Conservation (phyloP, 768 basidiomycete species). For the Termitomyces sp. region DNA sequence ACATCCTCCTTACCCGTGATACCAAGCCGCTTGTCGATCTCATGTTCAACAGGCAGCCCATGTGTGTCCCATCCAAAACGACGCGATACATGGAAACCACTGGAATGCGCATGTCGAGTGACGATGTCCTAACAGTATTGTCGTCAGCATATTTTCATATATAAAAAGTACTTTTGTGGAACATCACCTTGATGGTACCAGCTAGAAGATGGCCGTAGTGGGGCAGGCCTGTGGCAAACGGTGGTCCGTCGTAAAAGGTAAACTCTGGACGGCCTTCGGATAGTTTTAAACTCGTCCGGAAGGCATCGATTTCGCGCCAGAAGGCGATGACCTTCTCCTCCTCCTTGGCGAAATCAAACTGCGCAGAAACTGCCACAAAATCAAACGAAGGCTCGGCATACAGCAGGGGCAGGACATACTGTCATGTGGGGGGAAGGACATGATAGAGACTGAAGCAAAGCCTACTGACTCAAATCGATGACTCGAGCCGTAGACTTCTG, state of each 20-base stretch:
- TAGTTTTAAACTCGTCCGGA: slow-evolving; percentile 88
- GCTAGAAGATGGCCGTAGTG: slow-evolving; percentile 95
- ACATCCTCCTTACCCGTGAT: slow-evolving; percentile 95
- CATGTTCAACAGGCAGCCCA: slow-evolving; percentile 97
- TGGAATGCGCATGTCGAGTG: slow-evolving; percentile 91
- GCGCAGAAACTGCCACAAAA: slow-evolving; percentile 51
- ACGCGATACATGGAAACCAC: slow-evolving; percentile 87
- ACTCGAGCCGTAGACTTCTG: slow-evolving; percentile 9
- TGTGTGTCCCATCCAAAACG: slow-evolving; percentile 99
- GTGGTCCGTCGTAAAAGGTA: slow-evolving; percentile 96
- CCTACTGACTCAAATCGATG: slow-evolving; percentile 5
- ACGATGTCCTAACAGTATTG: slow-evolving; percentile 78
- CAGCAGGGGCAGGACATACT: slow-evolving; percentile 38
- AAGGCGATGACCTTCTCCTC: slow-evolving; percentile 86
- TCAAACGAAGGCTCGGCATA: slow-evolving; percentile 9
- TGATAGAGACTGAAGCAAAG: slow-evolving; percentile 19
- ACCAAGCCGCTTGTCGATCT: slow-evolving; percentile 94
- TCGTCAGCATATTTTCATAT: not conserved
- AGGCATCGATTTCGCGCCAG: slow-evolving; percentile 98
- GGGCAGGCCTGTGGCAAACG: slow-evolving; percentile 94
- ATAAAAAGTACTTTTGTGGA: not conserved
- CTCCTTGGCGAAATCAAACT: slow-evolving; percentile 82
- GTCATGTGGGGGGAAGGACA: slow-evolving; percentile 70
- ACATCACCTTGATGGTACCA: slow-evolving; percentile 81
- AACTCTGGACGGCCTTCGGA: slow-evolving; percentile 88